A percentile compares a stretch with the other conserved stretches of the same genome.
phyloP scores from a whole-genome alignment of 371 early-diverging fungal genomes.

The Nematocida parisii region DNA sequence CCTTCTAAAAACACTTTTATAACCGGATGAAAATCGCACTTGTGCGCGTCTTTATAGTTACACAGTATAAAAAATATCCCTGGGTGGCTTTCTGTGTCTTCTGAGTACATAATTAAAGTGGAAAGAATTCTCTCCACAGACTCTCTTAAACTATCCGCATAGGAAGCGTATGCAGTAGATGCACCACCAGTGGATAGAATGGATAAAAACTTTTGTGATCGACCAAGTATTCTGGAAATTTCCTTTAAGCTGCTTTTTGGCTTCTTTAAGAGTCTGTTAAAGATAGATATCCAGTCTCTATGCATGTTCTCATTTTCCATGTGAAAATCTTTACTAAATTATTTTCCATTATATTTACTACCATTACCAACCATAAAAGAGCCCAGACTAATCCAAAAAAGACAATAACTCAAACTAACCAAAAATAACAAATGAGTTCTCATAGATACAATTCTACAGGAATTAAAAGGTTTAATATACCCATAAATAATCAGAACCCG shows the following conservation, averaged over 20 bases:
- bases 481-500: too few relatives aligned
- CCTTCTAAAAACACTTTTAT: background rate
- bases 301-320: conserved; percentile 20
- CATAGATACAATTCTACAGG: too few relatives aligned
- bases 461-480: too few relatives aligned
- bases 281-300: conserved; percentile 23
- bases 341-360: too few relatives aligned
- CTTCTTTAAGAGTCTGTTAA: conserved; percentile 6
- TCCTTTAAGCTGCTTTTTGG: background rate
- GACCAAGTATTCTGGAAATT: conserved; percentile 12
- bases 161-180: conserved; percentile 32
- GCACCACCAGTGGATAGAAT: background rate
- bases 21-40: background rate
- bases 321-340: background rate
- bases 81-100: background rate
- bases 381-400: too few relatives aligned
- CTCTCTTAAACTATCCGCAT: conserved; percentile 25
- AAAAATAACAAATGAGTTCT: too few relatives aligned
- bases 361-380: too few relatives aligned
- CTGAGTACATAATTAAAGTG: background rate
- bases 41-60: conserved; percentile 2
- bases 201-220: conserved; percentile 26
- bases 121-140: conserved; percentile 3
- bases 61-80: conserved; percentile 17
- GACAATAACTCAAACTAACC: too few relatives aligned